Evolutionary conservation across 2,329 filamentous ascomycete genomes (phyloP), one percentile per base, ranked within the genome.

Genomic region (Venturia aucupariae): DNA sequence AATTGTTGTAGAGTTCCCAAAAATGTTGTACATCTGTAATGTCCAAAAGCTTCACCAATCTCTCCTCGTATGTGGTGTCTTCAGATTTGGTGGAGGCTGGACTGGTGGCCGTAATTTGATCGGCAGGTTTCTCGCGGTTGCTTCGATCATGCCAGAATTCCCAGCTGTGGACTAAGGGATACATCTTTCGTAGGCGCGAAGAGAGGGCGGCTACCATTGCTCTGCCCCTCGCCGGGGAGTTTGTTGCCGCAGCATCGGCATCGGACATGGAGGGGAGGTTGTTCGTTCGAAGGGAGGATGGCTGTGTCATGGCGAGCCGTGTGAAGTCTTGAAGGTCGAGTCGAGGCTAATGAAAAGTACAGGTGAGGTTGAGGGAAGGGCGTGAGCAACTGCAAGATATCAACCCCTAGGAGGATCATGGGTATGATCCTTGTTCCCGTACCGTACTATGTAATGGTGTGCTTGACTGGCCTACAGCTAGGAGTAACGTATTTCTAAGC

Each of bases 141-240:
- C 76, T 75, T 39, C 76, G 74, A 64, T 81, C 80, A 66, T 81
- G 79, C 77, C 79, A 82, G 71, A 82, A 82, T 68, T 80, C 76
- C 80, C 80, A 82, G 66, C 74, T 73, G 72, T 81, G 79, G 64
- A 79, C 76, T 63, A 82, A 76, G n/a, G 80, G 78, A 60, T 79
- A 80, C 6, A 79, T 75, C 39, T 64, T 46, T 60, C 79, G 76
- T 51, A 79, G 75, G 61, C 76, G 76, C 64, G 77, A 76, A 67
- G 78, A 76, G 65, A 79, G 76, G 64, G 72, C 73, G 64, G 75
- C 73, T 64, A 76, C 86, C 85, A 92, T 92, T 65, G 89, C 89
- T 76, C 88, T 86, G 75, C 90, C 88, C 71, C 89, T 87, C 64
- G 89, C 88, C 32, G 89, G 88, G 11, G 89, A 90, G 68, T 81